A percentile compares a stretch with the other conserved stretches of the same genome.
These are phyloP conservation scores for Striga hermonthica DNA, from an alignment of 305 asterid species.

Conservation along the genomic window DNA sequence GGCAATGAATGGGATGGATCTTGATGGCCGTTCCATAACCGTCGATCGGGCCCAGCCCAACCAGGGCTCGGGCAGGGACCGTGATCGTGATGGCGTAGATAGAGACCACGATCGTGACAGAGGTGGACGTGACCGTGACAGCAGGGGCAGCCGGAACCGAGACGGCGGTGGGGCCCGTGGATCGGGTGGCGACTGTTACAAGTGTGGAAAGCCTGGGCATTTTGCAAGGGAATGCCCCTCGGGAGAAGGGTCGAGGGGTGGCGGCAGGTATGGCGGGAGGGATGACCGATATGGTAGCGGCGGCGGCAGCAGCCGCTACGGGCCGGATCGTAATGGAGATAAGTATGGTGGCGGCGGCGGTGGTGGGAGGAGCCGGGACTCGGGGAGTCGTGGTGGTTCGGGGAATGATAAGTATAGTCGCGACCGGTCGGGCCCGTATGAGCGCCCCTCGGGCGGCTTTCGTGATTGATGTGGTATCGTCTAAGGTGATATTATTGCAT, in stretches of 20 bases:
- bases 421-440: slow-evolving; percentile 90
- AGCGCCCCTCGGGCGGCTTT: slow-evolving; percentile 55
- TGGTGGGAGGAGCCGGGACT: slow-evolving; percentile 64
- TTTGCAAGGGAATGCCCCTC: slow-evolving; percentile 88
- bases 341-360: slow-evolving; percentile 46
- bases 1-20: slow-evolving; percentile 84
- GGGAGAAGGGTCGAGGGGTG: slow-evolving; percentile 51
- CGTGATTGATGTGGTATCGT: slow-evolving; percentile 34
- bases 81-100: slow-evolving; percentile 41
- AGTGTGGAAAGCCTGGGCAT: slow-evolving; percentile 94
- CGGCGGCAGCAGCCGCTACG: slow-evolving; percentile 57
- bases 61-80: slow-evolving; percentile 71
- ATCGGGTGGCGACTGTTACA: slow-evolving; percentile 79
- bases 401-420: slow-evolving; percentile 68
- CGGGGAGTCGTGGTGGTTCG: slow-evolving; percentile 57
- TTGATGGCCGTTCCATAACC: slow-evolving; percentile 84
- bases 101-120: slow-evolving; percentile 59
- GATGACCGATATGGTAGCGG: slow-evolving; percentile 65
- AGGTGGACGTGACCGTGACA: slow-evolving; percentile 44
- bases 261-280: slow-evolving; percentile 64
- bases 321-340: slow-evolving; percentile 84
- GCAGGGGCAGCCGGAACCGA: slow-evolving; percentile 44
- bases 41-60: slow-evolving; percentile 86
- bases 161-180: slow-evolving; percentile 73
- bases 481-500: too few species aligned